Percentiles rank a stretch among this genome's conserved stretches.
These are phyloP conservation scores for Paecilomyces formosus DNA, from an alignment of 2,329 filamentous ascomycete genomes.

Conservation along the genomic window DNA sequence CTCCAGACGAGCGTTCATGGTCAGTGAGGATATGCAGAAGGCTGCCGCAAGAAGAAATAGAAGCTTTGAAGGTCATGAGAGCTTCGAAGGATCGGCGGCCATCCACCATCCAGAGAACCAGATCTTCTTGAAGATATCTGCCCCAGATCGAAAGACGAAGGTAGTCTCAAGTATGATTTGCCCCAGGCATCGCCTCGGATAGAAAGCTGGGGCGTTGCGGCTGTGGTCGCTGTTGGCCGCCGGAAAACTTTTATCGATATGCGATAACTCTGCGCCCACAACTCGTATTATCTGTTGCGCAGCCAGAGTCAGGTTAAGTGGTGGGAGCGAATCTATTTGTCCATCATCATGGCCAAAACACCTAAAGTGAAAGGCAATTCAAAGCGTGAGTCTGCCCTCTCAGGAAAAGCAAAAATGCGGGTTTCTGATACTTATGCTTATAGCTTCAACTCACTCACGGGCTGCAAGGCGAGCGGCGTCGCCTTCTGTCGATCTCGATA, in stretches of 20 bases:
- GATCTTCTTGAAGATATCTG: background rate
- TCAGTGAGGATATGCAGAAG: slow-evolving; percentile 11
- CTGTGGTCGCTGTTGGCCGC: slow-evolving; percentile 15
- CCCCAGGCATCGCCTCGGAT: slow-evolving; percentile 1
- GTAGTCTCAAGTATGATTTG: background rate
- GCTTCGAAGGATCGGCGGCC: background rate
- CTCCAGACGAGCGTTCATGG: slow-evolving; percentile 30
- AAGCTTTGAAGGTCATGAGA: slow-evolving; percentile 10
- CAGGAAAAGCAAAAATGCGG: background rate
- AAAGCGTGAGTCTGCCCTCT: slow-evolving; percentile 11
- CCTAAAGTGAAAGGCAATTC: slow-evolving; percentile 21
- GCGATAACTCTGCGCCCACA: slow-evolving; percentile 15
- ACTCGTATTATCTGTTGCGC: background rate
- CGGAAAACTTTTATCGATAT: slow-evolving; percentile 33
- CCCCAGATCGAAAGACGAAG: background rate
- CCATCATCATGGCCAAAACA: slow-evolving; percentile 30
- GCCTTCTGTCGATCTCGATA: slow-evolving; percentile 47
- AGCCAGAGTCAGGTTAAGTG: background rate
- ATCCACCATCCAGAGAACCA: background rate
- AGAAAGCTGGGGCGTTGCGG: slow-evolving; percentile 14
- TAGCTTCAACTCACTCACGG: slow-evolving; percentile 51
- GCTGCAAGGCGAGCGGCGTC: slow-evolving; percentile 52
- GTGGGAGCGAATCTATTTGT: background rate
- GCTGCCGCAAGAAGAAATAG: slow-evolving; percentile 15
- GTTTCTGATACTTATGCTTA: slow-evolving; percentile 5